Evolutionary conservation across 805 yeast species (phyloP), one percentile per base, ranked within the genome.

Genomic region (Metschnikowia hibisci): DNA sequence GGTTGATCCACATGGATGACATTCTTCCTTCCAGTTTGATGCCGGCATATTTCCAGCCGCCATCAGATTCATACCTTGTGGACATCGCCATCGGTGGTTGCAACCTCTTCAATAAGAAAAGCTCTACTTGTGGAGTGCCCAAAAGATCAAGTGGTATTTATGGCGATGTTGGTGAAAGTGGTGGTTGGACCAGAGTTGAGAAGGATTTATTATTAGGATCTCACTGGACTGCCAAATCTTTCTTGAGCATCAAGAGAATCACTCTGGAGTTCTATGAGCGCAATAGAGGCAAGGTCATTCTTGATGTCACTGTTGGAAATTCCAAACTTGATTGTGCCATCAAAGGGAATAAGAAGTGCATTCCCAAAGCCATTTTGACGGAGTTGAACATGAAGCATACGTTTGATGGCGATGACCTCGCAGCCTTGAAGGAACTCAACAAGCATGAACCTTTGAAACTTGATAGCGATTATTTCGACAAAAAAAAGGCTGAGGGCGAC

Each of bases 141-240:
- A 39, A 29, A 18, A 44, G 46, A 3, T 28, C 43, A 2, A 31
- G 35, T 6, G 55, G 55, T 6, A 22, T 32, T 0, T 49, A 46
- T 30, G 56, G 56, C 11, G 46, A 53, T 39, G 48, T 52, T 11
- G 42, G 44, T 12, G 41, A 32, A 2, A 34, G 40, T 20, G 61
- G 61, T 6, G 63, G 63, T 10, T 78, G 81, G 80, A 42, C 48
- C 29, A 60, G 63, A 39, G 47, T 76, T 20, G 67, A 69, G 16
- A 77, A 77, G 50, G 82, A 79, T 53, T 61, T 80, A 30, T 53
- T 55, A 13, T 62, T 79, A 43, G 71, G 72, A 4, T 50, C 57
- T 16, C 63, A 73, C 4, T 77, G 80, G 80, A 49, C 66, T 28
- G 54, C 58, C 37, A 61, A 62, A 38, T 67, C 69, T 31, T 78